phyloP scores from a whole-genome alignment of 371 early-diverging fungal genomes.

The Mucor velutinosus region DNA sequence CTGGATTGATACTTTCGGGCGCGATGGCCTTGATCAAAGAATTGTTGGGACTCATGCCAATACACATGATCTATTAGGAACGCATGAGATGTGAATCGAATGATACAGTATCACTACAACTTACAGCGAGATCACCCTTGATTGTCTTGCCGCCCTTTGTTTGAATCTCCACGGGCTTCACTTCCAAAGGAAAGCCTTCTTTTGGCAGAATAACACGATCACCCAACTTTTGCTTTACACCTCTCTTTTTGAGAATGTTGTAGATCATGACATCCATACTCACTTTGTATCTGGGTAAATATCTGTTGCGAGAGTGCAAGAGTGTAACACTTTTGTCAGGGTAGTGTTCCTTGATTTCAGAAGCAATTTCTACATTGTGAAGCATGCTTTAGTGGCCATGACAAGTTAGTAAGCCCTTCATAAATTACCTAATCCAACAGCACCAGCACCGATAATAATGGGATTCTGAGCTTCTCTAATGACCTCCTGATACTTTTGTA shows the following conservation, averaged over 20 bases:
- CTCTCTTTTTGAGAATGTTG: slow-evolving; percentile 47
- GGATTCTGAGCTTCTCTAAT: slow-evolving; percentile 53
- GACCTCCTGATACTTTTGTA: slow-evolving; percentile 50
- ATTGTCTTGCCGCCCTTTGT: slow-evolving; percentile 51
- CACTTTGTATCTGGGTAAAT: slow-evolving; percentile 54
- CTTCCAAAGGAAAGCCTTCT: slow-evolving; percentile 48
- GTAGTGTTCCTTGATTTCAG: slow-evolving; percentile 66
- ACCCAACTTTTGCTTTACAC: slow-evolving; percentile 52
- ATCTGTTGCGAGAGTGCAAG: slow-evolving; percentile 62
- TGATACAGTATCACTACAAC: slow-evolving; percentile 1
- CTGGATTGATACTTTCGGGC: slow-evolving; percentile 44
- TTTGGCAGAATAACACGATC: slow-evolving; percentile 53
- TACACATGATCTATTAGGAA: slow-evolving; percentile 55
- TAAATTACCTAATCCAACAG: slow-evolving; percentile 60
- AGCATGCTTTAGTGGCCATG: slow-evolving; percentile 10
- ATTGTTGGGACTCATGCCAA: slow-evolving; percentile 68
- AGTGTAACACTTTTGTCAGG: slow-evolving; percentile 66
- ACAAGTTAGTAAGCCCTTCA: neutral
- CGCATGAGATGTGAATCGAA: neutral
- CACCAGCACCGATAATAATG: slow-evolving; percentile 68
- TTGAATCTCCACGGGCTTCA: slow-evolving; percentile 47
- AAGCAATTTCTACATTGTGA: slow-evolving; percentile 52
- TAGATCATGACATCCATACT: slow-evolving; percentile 47
- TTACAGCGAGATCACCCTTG: slow-evolving; percentile 58
- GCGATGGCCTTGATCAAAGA: slow-evolving; percentile 45